Base-by-base conservation (phyloP, 2,329 filamentous ascomycete species). In the Magnaporthales sp. region DNA sequence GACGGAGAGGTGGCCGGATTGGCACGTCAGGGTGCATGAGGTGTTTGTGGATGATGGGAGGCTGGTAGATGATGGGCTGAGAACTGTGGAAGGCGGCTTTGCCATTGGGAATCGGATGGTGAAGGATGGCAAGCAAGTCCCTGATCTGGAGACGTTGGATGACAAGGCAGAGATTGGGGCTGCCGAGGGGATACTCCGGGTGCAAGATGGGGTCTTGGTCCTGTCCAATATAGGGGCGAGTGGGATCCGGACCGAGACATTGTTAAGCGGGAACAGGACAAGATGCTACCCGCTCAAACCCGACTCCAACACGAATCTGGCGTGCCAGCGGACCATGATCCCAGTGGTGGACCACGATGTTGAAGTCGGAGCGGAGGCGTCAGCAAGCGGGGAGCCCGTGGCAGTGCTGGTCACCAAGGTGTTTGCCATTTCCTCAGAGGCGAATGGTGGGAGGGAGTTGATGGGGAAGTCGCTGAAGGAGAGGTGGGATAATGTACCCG, bases 21-120 rank as follows among this genome's bases (percentile, higher is more conserved):
- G 77, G 77, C 77, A 79, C 70, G 66, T 79, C 1, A 74, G 77
- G 4, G 70, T 75, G 13, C 78, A 79, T 67, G 71, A 68, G 9
- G 73, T 79, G 3, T 70, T 26, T 30, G 19, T 54, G 31, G 26
- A 15, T 1, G 66, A 56, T 9, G 30, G 31, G 11, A 13, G 19
- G 22, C 8, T 66, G 13, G 72, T 1, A 68, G 56, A n/a, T 22
- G 27, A 24, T 15, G 26, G 58, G 31, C 9, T 9, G 62, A 26
- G 54, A 26, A 65, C 69, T 10, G 69, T 71, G 0, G 73, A 75
- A 66, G 72, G 72, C 8, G 74, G 73, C 0, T 74, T 75, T 66
- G 71, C 73, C 1, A 70, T 71, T 9, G 67, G 65, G 11, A 68
- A 54, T 6, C 8, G 54, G 69, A 9, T 65, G 66, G 3, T 22